phyloP scores from a whole-genome alignment of 495 filamentous ascomycete species.

The Neohortaea acidophila region DNA sequence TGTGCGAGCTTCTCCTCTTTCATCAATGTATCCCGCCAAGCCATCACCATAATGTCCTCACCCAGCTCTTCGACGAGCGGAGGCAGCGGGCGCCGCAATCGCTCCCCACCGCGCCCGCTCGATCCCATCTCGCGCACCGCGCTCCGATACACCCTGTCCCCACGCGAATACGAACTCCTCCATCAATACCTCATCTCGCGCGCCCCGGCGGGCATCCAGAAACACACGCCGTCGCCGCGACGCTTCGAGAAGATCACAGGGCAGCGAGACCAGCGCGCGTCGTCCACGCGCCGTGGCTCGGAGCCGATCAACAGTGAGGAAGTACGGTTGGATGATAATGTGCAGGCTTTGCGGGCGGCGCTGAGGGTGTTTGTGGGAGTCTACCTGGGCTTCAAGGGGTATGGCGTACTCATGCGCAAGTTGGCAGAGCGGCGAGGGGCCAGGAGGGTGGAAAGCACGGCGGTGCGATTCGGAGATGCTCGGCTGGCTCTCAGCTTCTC shows the following conservation, averaged over 20 bases:
- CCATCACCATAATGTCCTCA: not conserved
- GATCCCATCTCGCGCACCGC: slow-evolving; percentile 60
- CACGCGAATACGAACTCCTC: slow-evolving; percentile 67
- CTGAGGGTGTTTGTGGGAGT: slow-evolving; percentile 62
- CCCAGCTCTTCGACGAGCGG: not conserved
- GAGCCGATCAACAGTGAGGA: not conserved
- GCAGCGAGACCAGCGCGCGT: slow-evolving; percentile 21
- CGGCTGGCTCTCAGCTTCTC: slow-evolving; percentile 60
- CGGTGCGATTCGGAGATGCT: slow-evolving; percentile 1
- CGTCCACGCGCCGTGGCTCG: no score
- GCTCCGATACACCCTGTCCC: slow-evolving; percentile 67
- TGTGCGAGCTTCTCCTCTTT: no score
- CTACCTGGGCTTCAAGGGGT: slow-evolving; percentile 52
- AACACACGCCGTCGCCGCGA: slow-evolving; percentile 43
- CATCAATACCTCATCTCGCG: slow-evolving; percentile 64
- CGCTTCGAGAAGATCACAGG: slow-evolving; percentile 37
- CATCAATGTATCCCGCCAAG: no score
- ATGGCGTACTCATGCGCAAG: slow-evolving; percentile 37
- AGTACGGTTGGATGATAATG: slow-evolving; percentile 59
- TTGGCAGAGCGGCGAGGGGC: slow-evolving; percentile 23
- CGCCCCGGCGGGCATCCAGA: slow-evolving; percentile 38
- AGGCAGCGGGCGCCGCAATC: not conserved
- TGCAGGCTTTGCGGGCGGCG: slow-evolving; percentile 59
- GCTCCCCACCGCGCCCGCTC: slow-evolving; percentile 10
- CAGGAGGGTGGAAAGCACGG: slow-evolving; percentile 11